Percentiles rank a stretch among this genome's conserved stretches.
Conservation (phyloP, 805 yeast genomes). For the Zygosaccharomyces kombuchaensis region DNA sequence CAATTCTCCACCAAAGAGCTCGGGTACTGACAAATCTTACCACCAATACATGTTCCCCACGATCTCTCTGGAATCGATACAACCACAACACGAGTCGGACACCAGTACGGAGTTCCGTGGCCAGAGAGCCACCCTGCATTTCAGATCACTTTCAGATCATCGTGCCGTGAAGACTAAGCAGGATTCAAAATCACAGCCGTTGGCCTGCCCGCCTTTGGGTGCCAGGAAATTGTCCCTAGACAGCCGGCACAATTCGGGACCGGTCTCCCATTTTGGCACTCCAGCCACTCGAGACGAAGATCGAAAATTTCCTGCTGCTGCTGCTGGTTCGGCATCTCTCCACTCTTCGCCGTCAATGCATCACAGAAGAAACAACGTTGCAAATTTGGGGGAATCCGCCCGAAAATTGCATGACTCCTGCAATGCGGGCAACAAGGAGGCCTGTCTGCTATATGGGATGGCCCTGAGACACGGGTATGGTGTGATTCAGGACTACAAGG, state of each 20-base stretch:
- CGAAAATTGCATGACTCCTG: slow-evolving; percentile 65
- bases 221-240: slow-evolving; percentile 12
- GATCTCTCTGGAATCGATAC: slow-evolving; percentile 16
- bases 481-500: slow-evolving; percentile 48
- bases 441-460: slow-evolving; percentile 64
- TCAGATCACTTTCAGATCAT: slow-evolving; percentile 16
- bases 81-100: slow-evolving; percentile 1
- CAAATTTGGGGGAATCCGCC: slow-evolving; percentile 63
- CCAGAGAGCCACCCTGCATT: slow-evolving; percentile 9
- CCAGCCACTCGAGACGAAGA: slow-evolving; percentile 6
- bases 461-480: slow-evolving; percentile 70
- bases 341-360: not conserved
- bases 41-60: slow-evolving; percentile 20
- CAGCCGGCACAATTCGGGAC: slow-evolving; percentile 9
- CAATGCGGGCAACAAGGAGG: slow-evolving; percentile 54
- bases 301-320: not conserved
- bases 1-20: slow-evolving; percentile 7
- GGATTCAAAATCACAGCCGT: not conserved
- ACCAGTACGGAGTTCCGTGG: not conserved
- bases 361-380: slow-evolving; percentile 46
- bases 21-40: not conserved
- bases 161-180: not conserved
- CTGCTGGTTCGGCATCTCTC: slow-evolving; percentile 8
- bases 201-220: not conserved
- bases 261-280: slow-evolving; percentile 8